These are phyloP conservation scores for Aureobasidium sp. DNA, from an alignment of 2,329 filamentous ascomycete species.

Conservation along the genomic window DNA sequence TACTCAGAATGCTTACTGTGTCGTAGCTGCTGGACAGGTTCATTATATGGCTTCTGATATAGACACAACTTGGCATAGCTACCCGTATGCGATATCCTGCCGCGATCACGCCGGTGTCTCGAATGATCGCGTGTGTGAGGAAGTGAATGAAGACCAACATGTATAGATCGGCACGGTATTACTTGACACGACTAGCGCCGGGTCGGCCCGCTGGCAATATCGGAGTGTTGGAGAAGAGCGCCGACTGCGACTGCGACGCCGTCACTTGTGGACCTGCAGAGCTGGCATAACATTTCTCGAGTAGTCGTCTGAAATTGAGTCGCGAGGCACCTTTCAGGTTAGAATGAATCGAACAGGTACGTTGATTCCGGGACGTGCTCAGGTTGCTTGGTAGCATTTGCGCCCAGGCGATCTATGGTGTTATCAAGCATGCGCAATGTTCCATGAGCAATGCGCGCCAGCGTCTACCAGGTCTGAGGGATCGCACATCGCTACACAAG, in stretches of 20 bases:
- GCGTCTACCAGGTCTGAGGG: neutral
- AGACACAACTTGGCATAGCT: no score
- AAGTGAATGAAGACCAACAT: no score
- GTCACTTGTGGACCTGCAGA: neutral
- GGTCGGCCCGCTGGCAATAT: neutral
- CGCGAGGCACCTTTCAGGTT: neutral
- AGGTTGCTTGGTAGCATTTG: constrained; percentile 7
- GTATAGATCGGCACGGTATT: no score
- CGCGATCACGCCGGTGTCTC: no score
- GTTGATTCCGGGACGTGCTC: constrained; percentile 20
- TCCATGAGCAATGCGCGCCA: neutral
- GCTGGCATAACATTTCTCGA: neutral
- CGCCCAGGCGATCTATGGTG: neutral
- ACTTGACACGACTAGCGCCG: neutral
- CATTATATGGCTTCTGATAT: no score
- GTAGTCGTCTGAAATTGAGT: neutral
- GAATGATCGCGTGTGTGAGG: neutral
- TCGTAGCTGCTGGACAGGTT: no score
- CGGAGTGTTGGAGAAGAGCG: neutral
- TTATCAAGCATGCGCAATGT: neutral
- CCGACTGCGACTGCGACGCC: neutral
- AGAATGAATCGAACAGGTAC: constrained; percentile 44
- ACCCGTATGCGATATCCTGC: neutral
- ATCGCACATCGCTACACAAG: neutral
- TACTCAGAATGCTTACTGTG: no score